These are phyloP conservation scores for Saccharomyces kudriavzevii DNA, from an alignment of 805 yeast genomes.

Conservation along the genomic window DNA sequence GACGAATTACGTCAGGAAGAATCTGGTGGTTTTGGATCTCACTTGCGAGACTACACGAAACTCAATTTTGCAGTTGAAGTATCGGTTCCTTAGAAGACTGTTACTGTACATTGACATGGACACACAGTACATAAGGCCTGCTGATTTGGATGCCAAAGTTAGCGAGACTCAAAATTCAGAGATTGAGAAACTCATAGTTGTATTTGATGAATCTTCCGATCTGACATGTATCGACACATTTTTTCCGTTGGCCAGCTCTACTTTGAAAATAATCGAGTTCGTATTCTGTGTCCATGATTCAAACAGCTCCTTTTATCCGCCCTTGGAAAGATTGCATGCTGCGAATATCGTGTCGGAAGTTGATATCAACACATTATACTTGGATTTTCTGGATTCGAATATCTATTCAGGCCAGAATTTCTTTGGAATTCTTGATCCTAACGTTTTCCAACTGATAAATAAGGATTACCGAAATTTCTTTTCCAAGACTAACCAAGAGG, in stretches of 20 bases:
- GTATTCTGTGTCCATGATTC: background rate
- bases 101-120: background rate
- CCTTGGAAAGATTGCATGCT: background rate
- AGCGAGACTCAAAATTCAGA: background rate
- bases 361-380: background rate
- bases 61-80: background rate
- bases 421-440: slow-evolving; percentile 11
- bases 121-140: background rate
- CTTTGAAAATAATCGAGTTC: background rate
- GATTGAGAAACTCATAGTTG: background rate
- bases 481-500: slow-evolving; percentile 6
- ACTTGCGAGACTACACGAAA: background rate
- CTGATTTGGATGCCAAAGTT: background rate
- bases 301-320: background rate
- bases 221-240: background rate
- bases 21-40: background rate
- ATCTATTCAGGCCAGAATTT: slow-evolving; percentile 3
- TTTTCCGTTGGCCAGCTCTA: background rate
- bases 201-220: background rate
- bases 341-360: background rate
- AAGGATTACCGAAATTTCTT: background rate
- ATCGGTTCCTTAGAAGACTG: background rate
- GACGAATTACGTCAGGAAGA: background rate
- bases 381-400: slow-evolving; percentile 2
- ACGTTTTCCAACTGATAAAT: slow-evolving; percentile 5